Evolutionary conservation across 305 asterid genomes (phyloP).

Genomic region (Solanum hybrid): DNA sequence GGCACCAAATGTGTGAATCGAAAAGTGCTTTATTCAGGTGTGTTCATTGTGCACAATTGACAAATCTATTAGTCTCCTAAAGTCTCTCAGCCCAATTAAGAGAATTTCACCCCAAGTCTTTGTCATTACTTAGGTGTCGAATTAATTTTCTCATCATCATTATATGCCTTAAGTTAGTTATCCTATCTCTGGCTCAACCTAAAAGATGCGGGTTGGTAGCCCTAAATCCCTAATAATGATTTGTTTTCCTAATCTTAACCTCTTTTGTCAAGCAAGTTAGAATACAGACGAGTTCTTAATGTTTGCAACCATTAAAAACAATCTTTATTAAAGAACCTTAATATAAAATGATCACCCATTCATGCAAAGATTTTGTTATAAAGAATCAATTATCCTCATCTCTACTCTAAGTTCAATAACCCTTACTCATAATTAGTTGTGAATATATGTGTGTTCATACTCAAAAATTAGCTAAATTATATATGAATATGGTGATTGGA

Average conservation of each 20-base stretch:
- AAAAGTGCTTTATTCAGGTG: background rate
- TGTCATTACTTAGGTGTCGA: background rate
- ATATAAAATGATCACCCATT: too few species aligned
- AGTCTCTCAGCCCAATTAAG: background rate
- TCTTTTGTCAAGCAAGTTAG: background rate
- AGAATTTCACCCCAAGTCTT: background rate
- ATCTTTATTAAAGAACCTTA: too few species aligned
- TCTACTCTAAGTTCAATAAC: too few species aligned
- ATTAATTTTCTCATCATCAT: background rate
- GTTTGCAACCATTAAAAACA: background rate
- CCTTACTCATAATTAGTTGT: too few species aligned
- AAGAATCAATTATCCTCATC: too few species aligned
- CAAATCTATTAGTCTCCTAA: background rate
- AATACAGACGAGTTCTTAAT: too few species aligned
- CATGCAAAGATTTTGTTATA: too few species aligned
- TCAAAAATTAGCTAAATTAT: too few species aligned
- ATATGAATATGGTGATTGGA: too few species aligned
- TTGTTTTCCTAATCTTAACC: background rate
- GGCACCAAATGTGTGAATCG: background rate
- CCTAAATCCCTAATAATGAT: background rate
- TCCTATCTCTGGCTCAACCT: background rate
- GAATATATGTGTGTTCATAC: too few species aligned
- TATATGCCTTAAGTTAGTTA: background rate
- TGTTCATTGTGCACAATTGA: background rate
- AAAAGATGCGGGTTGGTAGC: background rate